Conservation (phyloP, 441 rosid genomes). For the Melastoma candidum region DNA sequence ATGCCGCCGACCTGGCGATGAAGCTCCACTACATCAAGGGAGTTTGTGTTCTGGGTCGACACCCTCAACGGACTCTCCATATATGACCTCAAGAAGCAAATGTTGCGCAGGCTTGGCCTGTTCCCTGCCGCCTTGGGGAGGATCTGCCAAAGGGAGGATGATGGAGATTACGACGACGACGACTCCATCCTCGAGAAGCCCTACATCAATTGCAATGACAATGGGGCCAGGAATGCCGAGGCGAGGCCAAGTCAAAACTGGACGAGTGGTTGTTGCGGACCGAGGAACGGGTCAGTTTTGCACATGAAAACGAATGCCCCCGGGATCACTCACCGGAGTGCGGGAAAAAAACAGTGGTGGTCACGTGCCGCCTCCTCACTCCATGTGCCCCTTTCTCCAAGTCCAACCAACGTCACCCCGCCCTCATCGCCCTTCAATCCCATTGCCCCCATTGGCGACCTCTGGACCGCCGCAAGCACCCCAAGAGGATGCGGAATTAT, state of each 20-base stretch:
- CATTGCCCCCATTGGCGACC: conserved; percentile 37
- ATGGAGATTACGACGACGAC: neutral
- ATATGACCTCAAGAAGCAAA: conserved; percentile 28
- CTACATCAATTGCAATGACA: conserved; percentile 56
- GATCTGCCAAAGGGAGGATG: conserved; percentile 32
- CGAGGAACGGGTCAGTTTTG: too few species aligned
- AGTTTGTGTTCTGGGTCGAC: conserved; percentile 35
- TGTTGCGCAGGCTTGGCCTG: conserved; percentile 27
- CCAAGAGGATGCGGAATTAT: conserved; percentile 25
- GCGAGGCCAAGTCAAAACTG: conserved; percentile 32
- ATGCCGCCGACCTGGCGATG: conserved; percentile 50
- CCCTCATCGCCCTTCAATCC: conserved; percentile 22
- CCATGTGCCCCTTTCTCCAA: conserved; percentile 11
- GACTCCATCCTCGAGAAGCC: conserved; percentile 13
- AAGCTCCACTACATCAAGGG: conserved; percentile 65
- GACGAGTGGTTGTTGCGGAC: conserved; percentile 34
- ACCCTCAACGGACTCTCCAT: conserved; percentile 24
- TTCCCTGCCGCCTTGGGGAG: conserved; percentile 35
- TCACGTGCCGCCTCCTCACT: conserved; percentile 20
- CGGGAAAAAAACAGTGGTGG: too few species aligned
- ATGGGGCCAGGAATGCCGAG: conserved; percentile 52
- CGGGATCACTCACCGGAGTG: too few species aligned
- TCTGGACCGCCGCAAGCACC: conserved; percentile 28
- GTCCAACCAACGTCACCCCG: neutral
- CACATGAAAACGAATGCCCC: too few species aligned